Base-by-base conservation (phyloP, 495 filamentous ascomycete genomes). In the Hypoxylon lienhwacheense region DNA sequence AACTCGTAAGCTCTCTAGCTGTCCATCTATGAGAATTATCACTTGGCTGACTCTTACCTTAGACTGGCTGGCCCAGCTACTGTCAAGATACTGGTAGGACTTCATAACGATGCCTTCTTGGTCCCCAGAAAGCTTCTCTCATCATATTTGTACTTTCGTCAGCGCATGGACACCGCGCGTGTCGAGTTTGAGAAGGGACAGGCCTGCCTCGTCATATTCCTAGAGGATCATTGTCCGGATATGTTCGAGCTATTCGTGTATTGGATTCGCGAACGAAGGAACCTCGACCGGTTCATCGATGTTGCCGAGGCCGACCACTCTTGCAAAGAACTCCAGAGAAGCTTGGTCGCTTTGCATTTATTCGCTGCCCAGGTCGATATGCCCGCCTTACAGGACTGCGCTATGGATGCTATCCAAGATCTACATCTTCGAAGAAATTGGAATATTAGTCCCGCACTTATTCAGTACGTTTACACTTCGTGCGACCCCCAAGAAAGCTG, bases 401-500 rank as follows among this genome's bases (percentile, higher is more conserved):
- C 75, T 26, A 74, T 77, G 68, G 74, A 78, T 45, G 71, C 71
- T 12, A 61, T 78, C 5, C 75, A 78, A 43, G 75, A 78, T 47
- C 60, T 77, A 16, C 77, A 76, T 40, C 68, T 78, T 24, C 72
- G 70, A n/a, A 67, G 70, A 47, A 74, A 77, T 58, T 75, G 75
- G 69, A 73, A 75, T 47, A 73, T 77, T 45, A 71, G 67, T 4
- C 71, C 72, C 5, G 63, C 64, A 17, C 70, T 78, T 17, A 58
- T 77, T 37, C 49, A 59, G 45, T 76, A 70, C 45, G 65, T 77
- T 7, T 78, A 77, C 60, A 69, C 63, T 22, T 65, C 70, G 37
- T 76, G 73, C 61, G 71, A 74, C 31, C 37, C 68, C 8, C 57
- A 68, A 7, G 68, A 69, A 39, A 67, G 73, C 37, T 64, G 71